Evolutionary conservation across 2,329 filamentous ascomycete species (phyloP), one percentile per base, ranked within the genome.

Genomic region (Beauveria australis): DNA sequence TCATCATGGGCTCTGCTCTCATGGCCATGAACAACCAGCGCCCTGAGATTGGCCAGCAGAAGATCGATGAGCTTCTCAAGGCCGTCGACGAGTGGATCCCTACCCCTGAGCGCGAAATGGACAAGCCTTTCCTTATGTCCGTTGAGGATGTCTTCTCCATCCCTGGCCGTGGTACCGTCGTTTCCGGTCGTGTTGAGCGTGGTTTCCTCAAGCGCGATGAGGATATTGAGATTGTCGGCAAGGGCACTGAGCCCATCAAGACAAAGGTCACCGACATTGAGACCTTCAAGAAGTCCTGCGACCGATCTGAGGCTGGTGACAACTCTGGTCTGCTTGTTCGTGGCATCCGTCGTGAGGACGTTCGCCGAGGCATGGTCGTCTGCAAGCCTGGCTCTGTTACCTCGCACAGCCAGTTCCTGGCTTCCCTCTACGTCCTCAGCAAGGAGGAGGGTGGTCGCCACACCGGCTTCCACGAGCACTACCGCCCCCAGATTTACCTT

Each of bases 181-280:
- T 89, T 66, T 97, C 93, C 62, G 94, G 94, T 67, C 92, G 94
- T 84, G 94, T 99, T 63, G 92, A 97, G 86, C 93, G 94, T 74
- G 94, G 94, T 80, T 76, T 85, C 61, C 80, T 99, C 72, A 97
- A 96, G 89, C 91, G 86, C 78, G 94, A 99, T 75, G 83, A 87
- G 65, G 94, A 99, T 73, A 86, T 99, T 67, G 94, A 99, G 82
- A 85, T 99, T 66, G 84, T 99, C 64, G 94, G 94, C 74, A 96
- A 94, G 81, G 86, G 88, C 67, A 77, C 79, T 61, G 83, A 86
- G 51, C 79, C 91, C 67, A 90, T 97, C 82, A 97, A 95, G 87
- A 97, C 94, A 77, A 97, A 97, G 84, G 93, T 99, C 66, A 99
- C 94, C 72, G 95, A 99, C 73, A 97, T 99, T 68, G 94, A 99